Conservation (phyloP, 192 early-diverging fungal genomes). For the Rhizophagus clarus region DNA sequence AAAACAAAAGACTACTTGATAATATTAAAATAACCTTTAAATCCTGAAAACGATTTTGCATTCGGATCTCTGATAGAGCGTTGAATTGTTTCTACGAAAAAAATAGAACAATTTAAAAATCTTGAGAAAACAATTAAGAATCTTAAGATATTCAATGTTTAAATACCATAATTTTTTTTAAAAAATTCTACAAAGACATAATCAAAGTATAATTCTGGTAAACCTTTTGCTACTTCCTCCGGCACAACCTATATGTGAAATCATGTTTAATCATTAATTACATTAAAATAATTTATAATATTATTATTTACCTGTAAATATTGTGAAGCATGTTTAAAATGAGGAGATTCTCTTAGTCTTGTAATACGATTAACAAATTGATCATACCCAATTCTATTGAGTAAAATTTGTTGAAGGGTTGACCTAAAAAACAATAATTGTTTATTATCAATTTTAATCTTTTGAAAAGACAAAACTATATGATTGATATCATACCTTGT, state of each 20-base stretch:
- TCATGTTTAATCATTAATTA: neutral
- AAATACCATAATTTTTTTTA: constrained; percentile 76
- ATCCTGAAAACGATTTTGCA: neutral
- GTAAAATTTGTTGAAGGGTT: constrained; percentile 81
- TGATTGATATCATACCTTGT: constrained; percentile 39
- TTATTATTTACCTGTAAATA: constrained; percentile 50
- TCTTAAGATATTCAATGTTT: too few relatives aligned
- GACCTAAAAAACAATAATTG: constrained; percentile 40
- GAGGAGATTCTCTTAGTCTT: constrained; percentile 80
- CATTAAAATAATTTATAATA: neutral
- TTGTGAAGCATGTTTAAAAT: constrained; percentile 74
- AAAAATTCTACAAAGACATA: constrained; percentile 83
- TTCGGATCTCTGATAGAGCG: constrained; percentile 45
- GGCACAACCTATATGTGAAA: constrained; percentile 47
- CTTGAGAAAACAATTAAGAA: constrained; percentile 35
- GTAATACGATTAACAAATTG: constrained; percentile 82
- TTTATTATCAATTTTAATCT: neutral
- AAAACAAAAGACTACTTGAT: neutral
- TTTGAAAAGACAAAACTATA: neutral
- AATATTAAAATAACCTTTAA: neutral
- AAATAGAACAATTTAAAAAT: constrained; percentile 32
- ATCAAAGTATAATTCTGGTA: constrained; percentile 81
- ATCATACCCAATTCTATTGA: constrained; percentile 85
- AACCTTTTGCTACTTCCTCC: constrained; percentile 59
- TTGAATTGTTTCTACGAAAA: constrained; percentile 40